These are phyloP conservation scores for Aspergillus hortae DNA, from an alignment of 2,329 filamentous ascomycete genomes.

Conservation along the genomic window DNA sequence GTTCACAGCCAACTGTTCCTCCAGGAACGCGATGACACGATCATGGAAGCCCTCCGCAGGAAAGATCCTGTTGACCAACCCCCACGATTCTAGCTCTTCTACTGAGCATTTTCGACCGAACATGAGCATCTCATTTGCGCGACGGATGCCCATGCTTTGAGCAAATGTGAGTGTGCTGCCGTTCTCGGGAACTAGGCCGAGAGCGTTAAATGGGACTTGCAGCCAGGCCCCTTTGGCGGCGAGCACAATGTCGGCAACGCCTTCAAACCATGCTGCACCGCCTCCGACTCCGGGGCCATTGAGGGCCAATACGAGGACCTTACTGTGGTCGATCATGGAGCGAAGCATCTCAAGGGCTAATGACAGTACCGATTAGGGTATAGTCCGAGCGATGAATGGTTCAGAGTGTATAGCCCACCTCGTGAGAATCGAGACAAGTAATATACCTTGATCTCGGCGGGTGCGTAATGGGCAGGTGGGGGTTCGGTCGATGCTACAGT, in stretches of 20 bases:
- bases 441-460: not conserved
- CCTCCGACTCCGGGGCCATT: slow-evolving; percentile 51
- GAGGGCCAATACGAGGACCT: slow-evolving; percentile 50
- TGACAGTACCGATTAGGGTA: not conserved
- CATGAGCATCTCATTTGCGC: slow-evolving; percentile 53
- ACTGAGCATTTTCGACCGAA: slow-evolving; percentile 46
- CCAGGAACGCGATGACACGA: slow-evolving; percentile 40
- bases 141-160: slow-evolving; percentile 48
- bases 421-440: not conserved
- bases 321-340: slow-evolving; percentile 48
- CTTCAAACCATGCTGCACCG: slow-evolving; percentile 51
- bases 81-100: slow-evolving; percentile 42
- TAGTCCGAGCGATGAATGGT: not conserved
- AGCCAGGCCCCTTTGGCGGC: slow-evolving; percentile 45
- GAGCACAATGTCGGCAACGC: slow-evolving; percentile 48
- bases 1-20: slow-evolving; percentile 43
- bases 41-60: slow-evolving; percentile 39
- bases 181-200: slow-evolving; percentile 49
- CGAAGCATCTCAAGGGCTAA: slow-evolving; percentile 31
- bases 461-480: not conserved
- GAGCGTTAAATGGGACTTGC: slow-evolving; percentile 47
- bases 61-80: slow-evolving; percentile 48
- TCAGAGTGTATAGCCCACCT: not conserved
- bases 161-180: slow-evolving; percentile 46
- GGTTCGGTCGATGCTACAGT: not conserved